phyloP scores from a whole-genome alignment of 2,329 filamentous ascomycete genomes.

The Fusarium hainanense region DNA sequence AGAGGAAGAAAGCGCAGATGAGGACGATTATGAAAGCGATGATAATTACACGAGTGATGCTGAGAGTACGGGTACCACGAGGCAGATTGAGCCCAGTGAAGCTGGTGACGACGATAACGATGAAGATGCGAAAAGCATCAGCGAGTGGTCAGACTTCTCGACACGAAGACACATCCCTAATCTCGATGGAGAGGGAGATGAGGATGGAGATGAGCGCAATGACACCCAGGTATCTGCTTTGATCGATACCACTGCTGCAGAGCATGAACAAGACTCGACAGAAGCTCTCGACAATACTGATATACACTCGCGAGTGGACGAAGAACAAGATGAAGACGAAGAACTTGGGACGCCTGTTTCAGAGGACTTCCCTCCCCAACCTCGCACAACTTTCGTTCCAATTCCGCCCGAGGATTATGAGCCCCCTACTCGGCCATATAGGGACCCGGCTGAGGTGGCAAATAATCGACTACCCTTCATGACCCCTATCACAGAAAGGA shows the following conservation, averaged over 20 bases:
- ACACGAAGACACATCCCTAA: slow-evolving; percentile 75
- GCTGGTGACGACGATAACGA: slow-evolving; percentile 60
- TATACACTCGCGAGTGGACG: slow-evolving; percentile 9
- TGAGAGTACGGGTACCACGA: slow-evolving; percentile 84
- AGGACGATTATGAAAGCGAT: slow-evolving; percentile 78
- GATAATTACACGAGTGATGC: slow-evolving; percentile 84
- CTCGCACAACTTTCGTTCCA: slow-evolving; percentile 77
- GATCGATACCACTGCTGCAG: slow-evolving; percentile 51
- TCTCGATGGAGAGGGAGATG: slow-evolving; percentile 49
- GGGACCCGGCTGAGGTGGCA: slow-evolving; percentile 81
- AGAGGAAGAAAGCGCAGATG: slow-evolving; percentile 61
- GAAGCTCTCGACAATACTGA: slow-evolving; percentile 12
- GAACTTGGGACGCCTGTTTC: slow-evolving; percentile 56
- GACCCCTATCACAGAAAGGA: slow-evolving; percentile 97
- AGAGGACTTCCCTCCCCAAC: slow-evolving; percentile 60
- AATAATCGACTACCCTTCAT: slow-evolving; percentile 97
- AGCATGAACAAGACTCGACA: slow-evolving; percentile 39
- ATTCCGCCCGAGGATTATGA: slow-evolving; percentile 89
- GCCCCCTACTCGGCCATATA: slow-evolving; percentile 80
- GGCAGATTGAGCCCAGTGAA: slow-evolving; percentile 66
- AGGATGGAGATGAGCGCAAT: slow-evolving; percentile 44
- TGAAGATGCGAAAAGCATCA: slow-evolving; percentile 71
- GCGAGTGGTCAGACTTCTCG: slow-evolving; percentile 91
- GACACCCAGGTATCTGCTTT: slow-evolving; percentile 55
- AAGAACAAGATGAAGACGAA: slow-evolving; percentile 49